Conservation (phyloP, 805 yeast genomes). For the Yamadazyma takamatsuzukensis region DNA sequence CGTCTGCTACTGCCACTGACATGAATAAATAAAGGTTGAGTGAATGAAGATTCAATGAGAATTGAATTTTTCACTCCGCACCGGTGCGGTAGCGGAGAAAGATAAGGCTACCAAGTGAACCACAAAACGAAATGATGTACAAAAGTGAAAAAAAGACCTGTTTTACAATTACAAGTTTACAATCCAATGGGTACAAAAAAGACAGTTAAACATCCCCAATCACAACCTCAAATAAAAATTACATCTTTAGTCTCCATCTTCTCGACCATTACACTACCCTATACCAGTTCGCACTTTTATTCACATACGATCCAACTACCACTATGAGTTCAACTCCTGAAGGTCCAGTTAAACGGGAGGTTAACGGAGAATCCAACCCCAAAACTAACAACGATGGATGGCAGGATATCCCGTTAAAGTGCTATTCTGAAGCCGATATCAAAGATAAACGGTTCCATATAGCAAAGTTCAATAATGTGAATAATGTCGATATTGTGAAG, state of each 20-base stretch:
- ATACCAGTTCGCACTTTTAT: too few species aligned
- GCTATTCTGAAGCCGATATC: conserved; percentile 69
- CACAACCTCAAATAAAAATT: too few species aligned
- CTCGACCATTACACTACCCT: too few species aligned
- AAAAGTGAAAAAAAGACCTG: too few species aligned
- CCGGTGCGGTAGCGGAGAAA: not conserved
- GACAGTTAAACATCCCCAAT: too few species aligned
- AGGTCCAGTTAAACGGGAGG: conserved; percentile 24
- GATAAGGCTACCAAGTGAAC: not conserved
- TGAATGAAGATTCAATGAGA: conserved; percentile 1
- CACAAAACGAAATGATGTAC: too few species aligned
- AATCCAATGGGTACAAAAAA: too few species aligned
- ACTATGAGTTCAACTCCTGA: too few species aligned
- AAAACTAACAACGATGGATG: conserved; percentile 25
- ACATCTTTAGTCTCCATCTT: too few species aligned
- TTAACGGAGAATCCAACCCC: conserved; percentile 23
- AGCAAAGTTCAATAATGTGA: conserved; percentile 71
- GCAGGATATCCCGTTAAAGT: conserved; percentile 60
- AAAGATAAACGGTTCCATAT: conserved; percentile 75
- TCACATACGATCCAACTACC: too few species aligned
- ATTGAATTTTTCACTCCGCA: not conserved
- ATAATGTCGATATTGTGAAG: conserved; percentile 64
- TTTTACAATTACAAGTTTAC: too few species aligned
- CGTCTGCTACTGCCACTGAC: conserved; percentile 25
- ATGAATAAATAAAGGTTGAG: too few species aligned